Evolutionary conservation across 2,329 filamentous ascomycete genomes (phyloP).

Genomic region (Penicillium paneum): DNA sequence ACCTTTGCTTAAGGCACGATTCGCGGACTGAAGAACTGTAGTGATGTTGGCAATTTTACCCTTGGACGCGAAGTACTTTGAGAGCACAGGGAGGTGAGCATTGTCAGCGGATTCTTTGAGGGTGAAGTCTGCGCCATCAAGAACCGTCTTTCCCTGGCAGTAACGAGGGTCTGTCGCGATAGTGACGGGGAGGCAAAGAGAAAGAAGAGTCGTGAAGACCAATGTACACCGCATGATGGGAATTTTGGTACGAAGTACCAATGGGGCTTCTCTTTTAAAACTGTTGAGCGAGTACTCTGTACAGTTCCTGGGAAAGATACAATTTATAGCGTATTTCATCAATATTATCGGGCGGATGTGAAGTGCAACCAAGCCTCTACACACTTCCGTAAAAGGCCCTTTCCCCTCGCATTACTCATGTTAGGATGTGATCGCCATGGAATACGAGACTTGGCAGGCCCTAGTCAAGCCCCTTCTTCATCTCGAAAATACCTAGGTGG

Average conservation of each 20-base stretch:
- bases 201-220: neutral
- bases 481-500: neutral
- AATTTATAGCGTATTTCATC: neutral
- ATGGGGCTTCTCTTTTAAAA: neutral
- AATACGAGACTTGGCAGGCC: neutral
- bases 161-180: conserved; percentile 7
- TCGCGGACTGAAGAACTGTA: conserved; percentile 15
- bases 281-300: neutral
- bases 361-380: neutral
- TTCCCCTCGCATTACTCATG: neutral
- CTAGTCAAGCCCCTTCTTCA: neutral
- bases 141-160: conserved; percentile 2
- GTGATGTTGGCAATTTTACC: conserved; percentile 15
- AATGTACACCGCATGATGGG: neutral
- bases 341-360: neutral
- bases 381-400: neutral
- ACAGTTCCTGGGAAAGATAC: neutral
- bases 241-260: neutral
- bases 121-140: conserved; percentile 11
- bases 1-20: conserved; percentile 14
- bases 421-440: neutral
- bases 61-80: conserved; percentile 11
- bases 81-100: conserved; percentile 8
- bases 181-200: neutral
- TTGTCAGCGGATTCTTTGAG: conserved; percentile 12